Base-by-base conservation (phyloP, 2,329 filamentous ascomycete genomes). In the Fusarium devonianum region DNA sequence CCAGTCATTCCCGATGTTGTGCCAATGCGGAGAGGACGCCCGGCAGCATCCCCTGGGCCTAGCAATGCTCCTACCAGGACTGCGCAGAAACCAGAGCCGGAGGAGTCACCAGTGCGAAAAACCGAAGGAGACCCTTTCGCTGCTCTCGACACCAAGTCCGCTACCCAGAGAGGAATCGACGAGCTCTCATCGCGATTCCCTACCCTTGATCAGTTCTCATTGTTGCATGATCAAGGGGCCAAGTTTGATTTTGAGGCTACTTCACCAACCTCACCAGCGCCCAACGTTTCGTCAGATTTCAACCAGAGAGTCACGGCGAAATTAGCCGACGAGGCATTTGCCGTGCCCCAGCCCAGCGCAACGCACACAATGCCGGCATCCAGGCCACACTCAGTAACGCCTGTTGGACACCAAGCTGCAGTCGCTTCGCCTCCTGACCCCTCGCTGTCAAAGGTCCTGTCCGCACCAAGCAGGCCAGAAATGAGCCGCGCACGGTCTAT, bases 11-110 rank as follows among this genome's bases (percentile, higher is more conserved):
- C 94, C 7, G 91, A 97, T 17, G 91, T 99, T 54, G 86, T 89
- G 26, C 94, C 93, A 1, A 97, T 97, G 94, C 84, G 94, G 53
- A 83, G 94, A 73, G 94, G 94, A 4, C 89, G 92, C 13, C 73
- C 78, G 17, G 71, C 70, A 5, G 66, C 75, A 12, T 69, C 73
- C 7, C 73, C 75, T 14, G 65, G 69, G 18, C 59, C 63, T 19
- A 39, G 64, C 46, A 49, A 62, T 7, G 30, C 59, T 5, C 59
- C 63, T 19, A 39, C 64, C 46, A 49, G 62, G 7, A 28, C 59
- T 5, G 78, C 79, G 4, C 78, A 63, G 63, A 76, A 53, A 64
- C 74, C 82, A 81, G 42, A 87, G 76, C 62, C 89, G n/a, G n/a
- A n/a, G n/a, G n/a, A n/a, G 5, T 88, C 90, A 0, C 82, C 85